Base-by-base conservation (phyloP, 139 green algal genomes). In the Parachlorella kessleri region DNA sequence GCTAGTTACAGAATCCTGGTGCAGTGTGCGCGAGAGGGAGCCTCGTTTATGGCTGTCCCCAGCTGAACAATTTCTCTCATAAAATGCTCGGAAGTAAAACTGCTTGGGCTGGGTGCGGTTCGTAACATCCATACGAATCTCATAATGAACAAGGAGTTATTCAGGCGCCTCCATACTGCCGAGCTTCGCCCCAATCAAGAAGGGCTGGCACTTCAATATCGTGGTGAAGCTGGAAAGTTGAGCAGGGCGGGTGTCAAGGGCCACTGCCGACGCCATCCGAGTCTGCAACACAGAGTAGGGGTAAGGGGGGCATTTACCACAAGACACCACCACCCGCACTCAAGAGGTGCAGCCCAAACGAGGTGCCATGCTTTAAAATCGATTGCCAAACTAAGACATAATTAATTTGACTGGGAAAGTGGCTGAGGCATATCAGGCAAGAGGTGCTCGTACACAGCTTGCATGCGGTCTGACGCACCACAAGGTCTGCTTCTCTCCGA, bases 361-460 rank as follows among this genome's bases (percentile, higher is more conserved):
- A 59, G 18, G 10, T 28, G 48, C 48, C 18, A 18, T 18, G 10
- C 48, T 59, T 18, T 18, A 59, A 18, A 10, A 59, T 59, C 10
- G 10, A 28, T 18, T 10, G 10, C 10, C 48, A 10, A 18, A 53
- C 74, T 79, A 39, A 79, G 63, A 66, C 72, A 37, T 10, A 79
- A 32, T 2, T 6, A 4, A 8, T 40, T 72, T n/a, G 72, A 63
- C 24, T 70, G 53, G 30, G 23, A 30, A 4, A 65, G 28, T 5
- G 63, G 39, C 6, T 73, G 63, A 30, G 42, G 30, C 21, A 66
- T 40, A 3, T 28, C 64, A 23, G 74, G 40, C 21, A 79, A 42
- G 14, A 72, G 39, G n/a, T 28, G 5, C 40, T 39, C 36, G 10
- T 59, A 23, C 10, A 55, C 23, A 23, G n/a, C 41, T 33, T 30